Evolutionary conservation across 768 basidiomycete species (phyloP).

Genomic region (Clavulina sp.): DNA sequence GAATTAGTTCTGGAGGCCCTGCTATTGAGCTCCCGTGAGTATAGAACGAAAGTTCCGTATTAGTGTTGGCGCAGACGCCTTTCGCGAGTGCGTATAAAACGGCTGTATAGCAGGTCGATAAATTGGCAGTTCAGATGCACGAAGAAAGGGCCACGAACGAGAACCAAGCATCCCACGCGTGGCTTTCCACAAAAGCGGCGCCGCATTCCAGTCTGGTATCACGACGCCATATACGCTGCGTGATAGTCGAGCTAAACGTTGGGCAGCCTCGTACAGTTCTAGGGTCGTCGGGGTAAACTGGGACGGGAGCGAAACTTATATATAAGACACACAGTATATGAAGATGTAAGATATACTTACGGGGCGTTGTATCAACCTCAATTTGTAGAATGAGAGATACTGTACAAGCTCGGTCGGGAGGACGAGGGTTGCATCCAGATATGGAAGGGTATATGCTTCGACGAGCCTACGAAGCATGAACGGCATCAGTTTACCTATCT

Average conservation of each 20-base stretch:
- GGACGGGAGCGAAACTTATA: too few relatives aligned
- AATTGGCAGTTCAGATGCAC: conserved; percentile 5
- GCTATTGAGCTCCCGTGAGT: conserved; percentile 30
- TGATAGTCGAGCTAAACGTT: conserved; percentile 43
- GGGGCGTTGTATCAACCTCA: too few relatives aligned
- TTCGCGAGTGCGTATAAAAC: conserved; percentile 48
- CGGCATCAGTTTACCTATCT: conserved; percentile 1
- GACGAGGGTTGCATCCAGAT: conserved; percentile 49
- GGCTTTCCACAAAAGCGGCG: conserved; percentile 62
- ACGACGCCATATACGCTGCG: conserved; percentile 35
- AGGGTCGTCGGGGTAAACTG: conserved; percentile 49
- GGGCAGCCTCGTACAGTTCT: conserved; percentile 39
- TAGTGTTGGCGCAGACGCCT: conserved; percentile 30
- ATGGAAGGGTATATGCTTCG: conserved; percentile 60
- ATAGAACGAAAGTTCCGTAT: too few relatives aligned
- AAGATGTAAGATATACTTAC: too few relatives aligned
- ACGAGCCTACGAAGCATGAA: conserved; percentile 47
- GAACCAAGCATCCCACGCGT: conserved; percentile 50
- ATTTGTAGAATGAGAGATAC: too few relatives aligned
- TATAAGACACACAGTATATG: too few relatives aligned
- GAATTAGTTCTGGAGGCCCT: conserved; percentile 51
- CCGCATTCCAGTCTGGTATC: conserved; percentile 59
- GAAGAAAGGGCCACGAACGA: conserved; percentile 34
- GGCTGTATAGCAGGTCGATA: conserved; percentile 27
- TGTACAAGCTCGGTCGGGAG: conserved; percentile 28